phyloP scores from a whole-genome alignment of 768 basidiomycete species.

The Russula compacta region DNA sequence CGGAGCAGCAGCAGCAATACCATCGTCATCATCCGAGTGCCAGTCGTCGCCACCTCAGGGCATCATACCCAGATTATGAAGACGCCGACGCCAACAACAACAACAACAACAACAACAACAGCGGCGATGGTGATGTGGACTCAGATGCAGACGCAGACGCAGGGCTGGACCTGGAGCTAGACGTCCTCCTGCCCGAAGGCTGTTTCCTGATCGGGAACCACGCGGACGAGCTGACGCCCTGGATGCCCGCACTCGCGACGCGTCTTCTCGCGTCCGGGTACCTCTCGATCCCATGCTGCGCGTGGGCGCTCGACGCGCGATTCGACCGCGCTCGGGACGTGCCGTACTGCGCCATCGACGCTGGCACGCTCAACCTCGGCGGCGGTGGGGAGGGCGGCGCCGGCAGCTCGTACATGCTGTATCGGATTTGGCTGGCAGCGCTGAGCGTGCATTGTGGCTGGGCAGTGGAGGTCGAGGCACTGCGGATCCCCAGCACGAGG shows the following conservation, averaged over 20 bases:
- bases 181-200: constrained; percentile 33
- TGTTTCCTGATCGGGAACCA: constrained; percentile 90
- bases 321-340: constrained; percentile 43
- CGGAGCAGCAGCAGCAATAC: not conserved
- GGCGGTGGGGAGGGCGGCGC: constrained; percentile 43
- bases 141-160: not conserved
- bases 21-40: not conserved
- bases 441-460: constrained; percentile 72
- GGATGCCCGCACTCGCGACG: constrained; percentile 78
- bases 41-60: not conserved
- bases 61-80: not conserved
- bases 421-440: constrained; percentile 79
- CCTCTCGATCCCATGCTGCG: constrained; percentile 83
- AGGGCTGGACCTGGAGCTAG: not conserved
- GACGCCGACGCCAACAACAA: not conserved
- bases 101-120: not conserved
- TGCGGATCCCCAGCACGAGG: constrained; percentile 88
- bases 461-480: constrained; percentile 73
- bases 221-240: constrained; percentile 93
- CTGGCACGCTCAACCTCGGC: constrained; percentile 47
- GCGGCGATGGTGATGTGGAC: not conserved
- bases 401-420: constrained; percentile 66
- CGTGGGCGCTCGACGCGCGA: constrained; percentile 67
- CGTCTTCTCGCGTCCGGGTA: constrained; percentile 54
- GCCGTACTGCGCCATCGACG: constrained; percentile 21